Evolutionary conservation across 148 eudicot species (phyloP).

Genomic region (Camellia japonica): DNA sequence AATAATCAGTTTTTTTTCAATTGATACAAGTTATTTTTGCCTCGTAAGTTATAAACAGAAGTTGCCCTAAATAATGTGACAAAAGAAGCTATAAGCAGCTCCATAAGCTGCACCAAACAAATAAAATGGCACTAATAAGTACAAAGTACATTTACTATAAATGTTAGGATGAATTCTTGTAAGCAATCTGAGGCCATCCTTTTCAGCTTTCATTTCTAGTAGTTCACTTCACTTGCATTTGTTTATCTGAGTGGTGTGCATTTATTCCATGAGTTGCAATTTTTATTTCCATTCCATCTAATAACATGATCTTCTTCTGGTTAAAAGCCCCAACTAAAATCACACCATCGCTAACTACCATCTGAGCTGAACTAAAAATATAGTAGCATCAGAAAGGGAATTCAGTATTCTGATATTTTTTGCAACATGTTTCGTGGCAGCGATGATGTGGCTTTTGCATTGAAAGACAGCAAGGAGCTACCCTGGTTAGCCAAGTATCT

Average conservation of each 20-base stretch:
- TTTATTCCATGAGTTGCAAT: not conserved
- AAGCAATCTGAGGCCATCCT: no score
- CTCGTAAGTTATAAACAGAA: no score
- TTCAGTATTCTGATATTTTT: not conserved
- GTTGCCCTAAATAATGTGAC: no score
- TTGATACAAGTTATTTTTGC: no score
- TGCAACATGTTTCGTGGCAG: conserved; percentile 38
- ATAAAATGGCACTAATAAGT: no score
- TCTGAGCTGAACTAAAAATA: not conserved
- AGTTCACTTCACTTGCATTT: not conserved
- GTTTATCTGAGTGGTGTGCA: not conserved
- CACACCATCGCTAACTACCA: not conserved
- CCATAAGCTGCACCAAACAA: no score
- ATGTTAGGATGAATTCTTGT: no score
- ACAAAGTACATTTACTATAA: no score
- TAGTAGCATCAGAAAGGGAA: not conserved
- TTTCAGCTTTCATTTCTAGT: not conserved
- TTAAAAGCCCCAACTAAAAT: not conserved
- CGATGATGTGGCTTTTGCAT: conserved; percentile 93
- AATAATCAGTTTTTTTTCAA: no score
- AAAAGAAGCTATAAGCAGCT: no score
- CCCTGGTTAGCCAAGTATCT: conserved; percentile 91
- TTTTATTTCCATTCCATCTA: not conserved
- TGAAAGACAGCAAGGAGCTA: conserved; percentile 79
- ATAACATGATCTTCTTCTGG: not conserved